These are phyloP conservation scores for Tetrapisispora pingtungensis DNA, from an alignment of 805 yeast genomes.

Conservation along the genomic window DNA sequence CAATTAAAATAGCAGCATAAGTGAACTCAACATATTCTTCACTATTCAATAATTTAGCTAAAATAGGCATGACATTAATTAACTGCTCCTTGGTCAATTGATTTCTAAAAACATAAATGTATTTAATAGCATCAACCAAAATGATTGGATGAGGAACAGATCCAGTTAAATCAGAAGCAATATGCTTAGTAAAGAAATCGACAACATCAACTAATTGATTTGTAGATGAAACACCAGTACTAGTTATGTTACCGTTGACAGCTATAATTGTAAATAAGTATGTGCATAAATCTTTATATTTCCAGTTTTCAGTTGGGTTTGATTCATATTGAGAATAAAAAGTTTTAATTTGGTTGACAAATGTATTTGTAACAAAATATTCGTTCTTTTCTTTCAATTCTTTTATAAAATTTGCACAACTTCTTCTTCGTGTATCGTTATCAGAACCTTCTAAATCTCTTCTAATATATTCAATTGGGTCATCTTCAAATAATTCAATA, in stretches of 20 bases:
- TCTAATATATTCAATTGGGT: constrained; percentile 86
- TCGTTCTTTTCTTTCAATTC: constrained; percentile 77
- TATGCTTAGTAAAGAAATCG: constrained; percentile 66
- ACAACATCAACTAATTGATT: constrained; percentile 80
- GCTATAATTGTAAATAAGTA: constrained; percentile 84
- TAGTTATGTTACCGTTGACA: constrained; percentile 80
- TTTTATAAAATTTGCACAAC: constrained; percentile 85
- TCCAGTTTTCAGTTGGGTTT: constrained; percentile 55
- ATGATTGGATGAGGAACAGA: constrained; percentile 59
- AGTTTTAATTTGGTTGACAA: constrained; percentile 58
- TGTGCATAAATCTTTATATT: constrained; percentile 75
- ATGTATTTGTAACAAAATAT: constrained; percentile 59
- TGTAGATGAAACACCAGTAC: constrained; percentile 77
- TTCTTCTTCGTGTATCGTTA: constrained; percentile 81
- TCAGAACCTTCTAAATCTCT: constrained; percentile 94
- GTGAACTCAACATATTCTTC: constrained; percentile 77
- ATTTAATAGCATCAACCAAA: constrained; percentile 87
- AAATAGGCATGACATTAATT: constrained; percentile 64
- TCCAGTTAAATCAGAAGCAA: constrained; percentile 71
- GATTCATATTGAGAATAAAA: constrained; percentile 46
- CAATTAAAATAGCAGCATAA: constrained; percentile 87
- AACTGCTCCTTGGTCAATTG: constrained; percentile 84
- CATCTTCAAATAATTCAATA: constrained; percentile 91
- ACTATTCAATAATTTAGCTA: constrained; percentile 59
- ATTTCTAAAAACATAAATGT: constrained; percentile 80